Percentiles rank a stretch among this genome's conserved stretches.
These are phyloP conservation scores for Chlorociboria aeruginascens DNA, from an alignment of 495 filamentous ascomycete species.

Conservation along the genomic window DNA sequence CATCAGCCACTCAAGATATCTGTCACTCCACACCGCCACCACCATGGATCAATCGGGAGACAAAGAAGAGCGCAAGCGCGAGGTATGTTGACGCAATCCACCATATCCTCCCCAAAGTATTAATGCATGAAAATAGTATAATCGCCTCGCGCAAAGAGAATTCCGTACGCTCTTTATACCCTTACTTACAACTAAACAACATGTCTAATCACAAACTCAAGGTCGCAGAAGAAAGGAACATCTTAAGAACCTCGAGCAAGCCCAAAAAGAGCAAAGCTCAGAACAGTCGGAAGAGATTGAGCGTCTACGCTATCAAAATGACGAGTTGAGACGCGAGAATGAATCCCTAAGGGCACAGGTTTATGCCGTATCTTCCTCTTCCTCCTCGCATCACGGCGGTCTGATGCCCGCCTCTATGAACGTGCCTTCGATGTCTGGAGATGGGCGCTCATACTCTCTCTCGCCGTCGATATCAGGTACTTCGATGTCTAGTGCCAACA, in stretches of 20 bases:
- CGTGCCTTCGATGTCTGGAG: conserved; percentile 2
- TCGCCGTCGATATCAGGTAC: conserved; percentile 18
- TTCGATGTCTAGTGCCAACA: conserved; percentile 17
- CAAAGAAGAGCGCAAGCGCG: conserved; percentile 23
- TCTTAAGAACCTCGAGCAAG: conserved; percentile 25
- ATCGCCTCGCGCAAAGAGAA: conserved; percentile 23
- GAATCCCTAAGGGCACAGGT: conserved; percentile 20
- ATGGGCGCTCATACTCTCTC: conserved; percentile 17
- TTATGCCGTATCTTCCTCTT: conserved; percentile 14
- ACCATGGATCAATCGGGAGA: conserved; percentile 18
- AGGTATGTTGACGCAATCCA: conserved; percentile 9
- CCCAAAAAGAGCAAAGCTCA: conserved; percentile 23
- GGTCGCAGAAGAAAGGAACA: conserved; percentile 28
- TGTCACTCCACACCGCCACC: conserved; percentile 10
- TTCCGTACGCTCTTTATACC: conserved; percentile 17
- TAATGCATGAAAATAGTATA: conserved; percentile 11
- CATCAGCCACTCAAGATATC: conserved; percentile 8
- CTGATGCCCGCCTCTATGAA: conserved; percentile 9
- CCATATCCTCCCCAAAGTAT: background rate
- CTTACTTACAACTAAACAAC: background rate
- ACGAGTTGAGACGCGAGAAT: conserved; percentile 24
- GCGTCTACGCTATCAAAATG: conserved; percentile 21
- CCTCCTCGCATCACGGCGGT: conserved; percentile 5
- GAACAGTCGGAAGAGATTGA: conserved; percentile 27
- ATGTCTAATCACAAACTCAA: conserved; percentile 5